Conservation (phyloP, 805 yeast species). For the Candida dendrica region DNA sequence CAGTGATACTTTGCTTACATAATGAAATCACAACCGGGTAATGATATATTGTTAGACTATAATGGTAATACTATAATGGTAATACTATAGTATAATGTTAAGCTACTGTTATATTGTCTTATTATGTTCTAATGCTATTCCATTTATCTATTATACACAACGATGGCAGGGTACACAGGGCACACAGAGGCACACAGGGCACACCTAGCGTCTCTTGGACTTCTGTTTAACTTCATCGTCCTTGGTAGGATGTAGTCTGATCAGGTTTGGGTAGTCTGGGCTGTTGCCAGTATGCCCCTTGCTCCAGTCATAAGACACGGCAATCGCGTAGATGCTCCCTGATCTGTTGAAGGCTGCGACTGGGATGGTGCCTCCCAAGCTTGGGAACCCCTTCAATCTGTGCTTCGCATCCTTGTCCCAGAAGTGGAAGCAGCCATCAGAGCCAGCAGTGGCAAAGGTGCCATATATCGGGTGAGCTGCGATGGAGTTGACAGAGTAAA, state of each 20-base stretch:
- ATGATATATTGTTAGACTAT: too few relatives aligned
- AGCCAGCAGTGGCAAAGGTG: constrained; percentile 88
- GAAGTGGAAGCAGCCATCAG: constrained; percentile 88
- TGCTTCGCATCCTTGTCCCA: constrained; percentile 95
- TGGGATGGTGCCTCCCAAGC: constrained; percentile 60
- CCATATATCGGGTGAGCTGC: constrained; percentile 86
- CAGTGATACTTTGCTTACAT: too few relatives aligned
- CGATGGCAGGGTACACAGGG: background rate
- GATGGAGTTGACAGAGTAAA: constrained; percentile 76
- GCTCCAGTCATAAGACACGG: constrained; percentile 92
- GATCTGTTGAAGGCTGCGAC: constrained; percentile 74
- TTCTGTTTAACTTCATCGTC: constrained; percentile 76
- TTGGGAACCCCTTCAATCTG: constrained; percentile 74
- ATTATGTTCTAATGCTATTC: too few relatives aligned
- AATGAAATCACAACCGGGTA: too few relatives aligned
- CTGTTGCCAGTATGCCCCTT: constrained; percentile 79
- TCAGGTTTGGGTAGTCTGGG: constrained; percentile 64
- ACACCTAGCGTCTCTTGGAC: constrained; percentile 24
- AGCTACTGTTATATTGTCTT: too few relatives aligned
- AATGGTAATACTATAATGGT: too few relatives aligned
- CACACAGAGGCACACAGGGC: too few relatives aligned
- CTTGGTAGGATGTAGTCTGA: constrained; percentile 76
- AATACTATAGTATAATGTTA: too few relatives aligned
- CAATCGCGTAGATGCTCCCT: constrained; percentile 85
- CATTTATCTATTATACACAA: background rate